Base-by-base conservation (phyloP, 306 rosid species). In the Lathyrus oleraceus region DNA sequence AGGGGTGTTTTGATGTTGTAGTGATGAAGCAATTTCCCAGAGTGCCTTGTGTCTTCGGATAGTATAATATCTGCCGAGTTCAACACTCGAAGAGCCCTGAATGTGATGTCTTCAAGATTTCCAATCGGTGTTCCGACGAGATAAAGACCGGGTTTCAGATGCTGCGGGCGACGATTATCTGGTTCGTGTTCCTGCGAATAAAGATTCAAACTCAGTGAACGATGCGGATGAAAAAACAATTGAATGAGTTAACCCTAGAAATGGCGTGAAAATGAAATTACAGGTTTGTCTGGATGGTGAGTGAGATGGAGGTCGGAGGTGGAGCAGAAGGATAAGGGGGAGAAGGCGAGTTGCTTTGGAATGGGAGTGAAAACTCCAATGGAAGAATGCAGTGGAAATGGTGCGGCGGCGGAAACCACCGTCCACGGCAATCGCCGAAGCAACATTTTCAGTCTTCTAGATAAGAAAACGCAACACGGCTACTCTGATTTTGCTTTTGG, bases 11-110 rank as follows among this genome's bases (percentile, higher is more conserved):
- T 85, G 65, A 94, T 91, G 60, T 79, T 80, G 81, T 85, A 94
- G 81, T 91, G 85, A 25, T 81, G 96, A 58, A 94, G 89, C 86
- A 91, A 69, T 85, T 87, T 91, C 57, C 96, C 95, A 0, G 99
- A 94, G 78, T 94, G 99, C 69, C 99, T 85, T 2, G 99, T 94
- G 65, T 91, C 99, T 67, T 94, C 97, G 0, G 97, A 87, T 12
- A 94, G 96, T 70, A 94, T 84, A 43, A 94, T 89, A 72, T 87
- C 72, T 49, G 96, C 99, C 10, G 96, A 86, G 36, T 78, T 86
- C 42, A 94, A 73, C 2, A 91, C 85, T 6, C 97, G 97, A 38
- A 94, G 82, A 49, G 99, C 96, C 68, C 98, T 93, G 80, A 94
- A 69, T 35, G 97, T 94, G 60, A 88, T 38, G 40, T 76, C 81